Percentiles rank a stretch among this genome's conserved stretches.
Conservation (phyloP, 768 basidiomycete species). For the Auriscalpium vulgare region DNA sequence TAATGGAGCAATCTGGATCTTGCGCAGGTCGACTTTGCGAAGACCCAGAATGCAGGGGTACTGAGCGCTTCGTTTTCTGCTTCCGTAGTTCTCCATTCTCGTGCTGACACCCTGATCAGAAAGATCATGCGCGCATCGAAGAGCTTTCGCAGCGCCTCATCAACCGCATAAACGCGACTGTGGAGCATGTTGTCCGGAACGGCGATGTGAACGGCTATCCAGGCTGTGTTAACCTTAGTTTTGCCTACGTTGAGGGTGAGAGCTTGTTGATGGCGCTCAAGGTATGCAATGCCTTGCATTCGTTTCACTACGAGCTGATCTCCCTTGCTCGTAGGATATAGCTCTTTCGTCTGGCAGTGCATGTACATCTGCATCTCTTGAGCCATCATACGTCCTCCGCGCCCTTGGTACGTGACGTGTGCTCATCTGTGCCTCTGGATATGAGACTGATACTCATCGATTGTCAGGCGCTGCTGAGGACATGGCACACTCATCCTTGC, state of each 20-base stretch:
- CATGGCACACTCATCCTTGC: slow-evolving; percentile 96
- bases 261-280: slow-evolving; percentile 97
- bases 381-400: slow-evolving; percentile 96
- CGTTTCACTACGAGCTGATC: background rate
- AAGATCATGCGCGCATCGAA: slow-evolving; percentile 71
- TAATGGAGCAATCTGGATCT: slow-evolving; percentile 34
- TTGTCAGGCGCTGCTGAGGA: slow-evolving; percentile 84
- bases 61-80: slow-evolving; percentile 43
- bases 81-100: background rate
- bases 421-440: background rate
- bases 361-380: slow-evolving; percentile 95
- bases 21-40: slow-evolving; percentile 42
- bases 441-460: slow-evolving; percentile 2
- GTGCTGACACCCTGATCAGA: slow-evolving; percentile 31
- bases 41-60: slow-evolving; percentile 87
- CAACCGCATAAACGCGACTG: slow-evolving; percentile 68
- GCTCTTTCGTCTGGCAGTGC: slow-evolving; percentile 97
- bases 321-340: slow-evolving; percentile 58
- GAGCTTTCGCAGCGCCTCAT: slow-evolving; percentile 76
- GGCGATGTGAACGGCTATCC: slow-evolving; percentile 89
- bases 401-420: slow-evolving; percentile 59
- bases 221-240: slow-evolving; percentile 93
- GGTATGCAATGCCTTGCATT: slow-evolving; percentile 33
- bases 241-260: slow-evolving; percentile 96
- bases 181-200: slow-evolving; percentile 90